Evolutionary conservation across 139 green algal species (phyloP).

Genomic region (Chlorella ohadii): DNA sequence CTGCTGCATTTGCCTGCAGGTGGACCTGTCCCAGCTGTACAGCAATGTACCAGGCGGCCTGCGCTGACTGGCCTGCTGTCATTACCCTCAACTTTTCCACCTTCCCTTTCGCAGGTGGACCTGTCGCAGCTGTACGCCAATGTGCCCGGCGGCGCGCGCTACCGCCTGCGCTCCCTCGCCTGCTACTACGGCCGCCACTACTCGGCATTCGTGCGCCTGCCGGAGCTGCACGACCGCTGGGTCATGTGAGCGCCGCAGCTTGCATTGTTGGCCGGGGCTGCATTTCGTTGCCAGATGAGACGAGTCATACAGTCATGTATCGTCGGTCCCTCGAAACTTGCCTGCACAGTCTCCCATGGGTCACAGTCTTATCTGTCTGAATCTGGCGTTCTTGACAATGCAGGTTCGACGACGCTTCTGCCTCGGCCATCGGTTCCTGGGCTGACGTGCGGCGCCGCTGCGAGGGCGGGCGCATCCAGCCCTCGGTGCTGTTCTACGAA

Average conservation of each 20-base stretch:
- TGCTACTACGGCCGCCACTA: conserved; percentile 34
- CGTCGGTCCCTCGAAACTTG: no score
- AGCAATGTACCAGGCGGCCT: no score
- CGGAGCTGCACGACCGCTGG: conserved; percentile 46
- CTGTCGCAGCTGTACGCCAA: conserved; percentile 18
- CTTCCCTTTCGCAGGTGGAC: conserved; percentile 7
- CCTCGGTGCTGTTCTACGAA: conserved; percentile 23
- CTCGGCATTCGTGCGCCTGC: conserved; percentile 3
- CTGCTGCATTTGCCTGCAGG: no score
- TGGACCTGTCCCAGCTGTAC: no score
- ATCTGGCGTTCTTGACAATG: no score
- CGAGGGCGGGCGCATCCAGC: conserved; percentile 27
- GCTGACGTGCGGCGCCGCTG: conserved; percentile 41
- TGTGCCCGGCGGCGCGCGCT: conserved; percentile 31
- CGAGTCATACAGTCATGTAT: no score
- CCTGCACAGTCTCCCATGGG: no score
- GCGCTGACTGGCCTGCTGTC: no score
- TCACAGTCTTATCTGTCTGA: no score
- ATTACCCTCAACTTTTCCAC: not conserved
- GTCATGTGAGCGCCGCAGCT: not conserved
- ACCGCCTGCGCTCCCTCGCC: conserved; percentile 33
- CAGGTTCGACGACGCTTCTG: conserved; percentile 47
- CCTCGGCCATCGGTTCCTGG: conserved; percentile 61
- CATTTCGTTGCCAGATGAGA: no score
- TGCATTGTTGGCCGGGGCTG: no score